Conservation (phyloP, 1,284 basidiomycete species). For the Cutaneotrichosporon cutaneum region DNA sequence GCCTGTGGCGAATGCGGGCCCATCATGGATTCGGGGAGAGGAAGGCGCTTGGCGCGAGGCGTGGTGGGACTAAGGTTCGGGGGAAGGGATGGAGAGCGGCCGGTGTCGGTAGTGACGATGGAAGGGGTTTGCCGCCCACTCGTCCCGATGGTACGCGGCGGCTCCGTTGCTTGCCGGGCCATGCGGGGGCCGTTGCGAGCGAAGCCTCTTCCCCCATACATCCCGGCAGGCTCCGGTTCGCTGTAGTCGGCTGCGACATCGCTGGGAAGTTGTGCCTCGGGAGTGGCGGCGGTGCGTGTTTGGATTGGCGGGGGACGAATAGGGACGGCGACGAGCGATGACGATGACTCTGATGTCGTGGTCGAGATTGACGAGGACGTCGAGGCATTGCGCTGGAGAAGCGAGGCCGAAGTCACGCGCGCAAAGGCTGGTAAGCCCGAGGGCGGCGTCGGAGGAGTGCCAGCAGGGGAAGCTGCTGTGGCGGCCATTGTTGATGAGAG, state of each 20-base stretch:
- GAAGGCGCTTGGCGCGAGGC: slow-evolving; percentile 10
- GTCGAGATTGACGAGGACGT: slow-evolving; percentile 44
- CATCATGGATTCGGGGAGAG: slow-evolving; percentile 9
- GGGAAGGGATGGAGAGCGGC: slow-evolving; percentile 19
- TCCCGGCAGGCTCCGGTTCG: slow-evolving; percentile 6
- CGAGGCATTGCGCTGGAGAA: slow-evolving; percentile 43
- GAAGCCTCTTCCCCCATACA: slow-evolving; percentile 35
- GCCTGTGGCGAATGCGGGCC: slow-evolving; percentile 6
- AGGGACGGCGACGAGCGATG: slow-evolving; percentile 48
- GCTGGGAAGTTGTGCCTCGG: slow-evolving; percentile 29
- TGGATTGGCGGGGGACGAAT: slow-evolving; percentile 49
- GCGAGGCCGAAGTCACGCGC: slow-evolving; percentile 21
- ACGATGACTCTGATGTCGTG: slow-evolving; percentile 42
- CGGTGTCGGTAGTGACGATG: slow-evolving; percentile 5
- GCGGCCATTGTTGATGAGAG: slow-evolving; percentile 12
- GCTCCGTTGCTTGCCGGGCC: slow-evolving; percentile 16
- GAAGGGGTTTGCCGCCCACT: slow-evolving; percentile 6
- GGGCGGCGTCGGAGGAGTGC: slow-evolving; percentile 24
- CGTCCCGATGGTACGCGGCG: not conserved
- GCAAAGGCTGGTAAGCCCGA: slow-evolving; percentile 19
- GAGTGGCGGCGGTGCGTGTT: slow-evolving; percentile 48
- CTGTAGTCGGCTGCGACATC: slow-evolving; percentile 12
- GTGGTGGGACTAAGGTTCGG: slow-evolving; percentile 15
- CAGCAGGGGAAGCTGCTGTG: slow-evolving; percentile 12
- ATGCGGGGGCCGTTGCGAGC: slow-evolving; percentile 38